Conservation (phyloP, 345 rosid species). For the Syzygium oleosum region DNA sequence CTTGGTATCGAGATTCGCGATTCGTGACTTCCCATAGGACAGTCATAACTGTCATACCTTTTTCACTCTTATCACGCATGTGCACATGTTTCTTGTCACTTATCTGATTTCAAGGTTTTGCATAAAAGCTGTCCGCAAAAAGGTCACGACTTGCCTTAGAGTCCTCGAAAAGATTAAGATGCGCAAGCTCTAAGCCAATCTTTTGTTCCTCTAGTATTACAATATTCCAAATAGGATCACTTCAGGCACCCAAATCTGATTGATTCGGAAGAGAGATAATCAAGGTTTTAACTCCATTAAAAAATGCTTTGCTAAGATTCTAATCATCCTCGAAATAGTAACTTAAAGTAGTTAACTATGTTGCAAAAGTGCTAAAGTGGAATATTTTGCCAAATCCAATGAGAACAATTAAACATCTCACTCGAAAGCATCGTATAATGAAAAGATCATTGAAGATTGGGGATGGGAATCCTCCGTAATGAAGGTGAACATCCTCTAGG, state of each 20-base stretch:
- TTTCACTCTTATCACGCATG: not conserved
- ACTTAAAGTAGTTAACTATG: not conserved
- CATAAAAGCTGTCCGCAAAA: not conserved
- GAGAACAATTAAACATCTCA: not conserved
- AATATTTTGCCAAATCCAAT: not conserved
- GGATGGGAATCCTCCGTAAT: not conserved
- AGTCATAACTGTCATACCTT: not conserved
- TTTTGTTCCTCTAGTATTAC: not conserved
- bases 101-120: not conserved
- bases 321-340: not conserved
- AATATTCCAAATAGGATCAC: not conserved
- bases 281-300: not conserved
- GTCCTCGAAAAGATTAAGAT: not conserved
- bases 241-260: not conserved
- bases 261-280: not conserved
- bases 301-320: not conserved
- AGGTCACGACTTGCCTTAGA: not conserved
- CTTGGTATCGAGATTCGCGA: not conserved
- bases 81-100: not conserved
- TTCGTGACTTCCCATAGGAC: not conserved
- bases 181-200: not conserved
- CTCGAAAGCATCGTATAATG: not conserved
- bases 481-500: not conserved
- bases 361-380: not conserved
- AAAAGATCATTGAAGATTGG: not conserved